Conservation (phyloP, 345 rosid species). For the Populus ilicifolia region DNA sequence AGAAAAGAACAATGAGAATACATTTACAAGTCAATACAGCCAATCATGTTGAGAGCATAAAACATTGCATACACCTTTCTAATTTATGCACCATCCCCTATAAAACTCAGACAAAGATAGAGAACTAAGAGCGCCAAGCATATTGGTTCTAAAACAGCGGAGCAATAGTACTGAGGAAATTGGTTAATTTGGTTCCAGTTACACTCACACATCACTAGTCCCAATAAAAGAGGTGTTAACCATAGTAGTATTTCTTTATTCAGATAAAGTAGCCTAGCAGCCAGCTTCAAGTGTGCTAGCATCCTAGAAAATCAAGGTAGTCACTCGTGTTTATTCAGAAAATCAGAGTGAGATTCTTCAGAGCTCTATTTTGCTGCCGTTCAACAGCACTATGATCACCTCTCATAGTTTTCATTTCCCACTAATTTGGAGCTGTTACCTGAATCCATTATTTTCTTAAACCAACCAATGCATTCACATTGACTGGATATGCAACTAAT, state of each 20-base stretch:
- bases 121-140: background rate
- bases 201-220: background rate
- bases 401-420: background rate
- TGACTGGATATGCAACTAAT: background rate
- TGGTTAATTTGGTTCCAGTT: background rate
- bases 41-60: background rate
- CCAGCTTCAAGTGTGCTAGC: background rate
- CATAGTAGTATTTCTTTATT: background rate
- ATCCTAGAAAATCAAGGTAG: constrained; percentile 1
- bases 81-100: background rate
- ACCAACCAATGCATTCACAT: background rate
- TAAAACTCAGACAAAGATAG: background rate
- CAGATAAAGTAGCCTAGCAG: constrained; percentile 7
- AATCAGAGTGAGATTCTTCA: background rate
- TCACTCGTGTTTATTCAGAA: background rate
- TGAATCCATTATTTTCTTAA: background rate
- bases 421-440: background rate
- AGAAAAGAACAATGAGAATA: constrained; percentile 12
- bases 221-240: background rate
- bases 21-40: constrained; percentile 1
- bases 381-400: background rate
- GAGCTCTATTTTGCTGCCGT: background rate
- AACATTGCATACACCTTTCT: background rate
- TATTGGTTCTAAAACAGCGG: background rate
- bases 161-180: background rate